Evolutionary conservation across 331 rosid species (phyloP), one percentile per base, ranked within the genome.

Genomic region (Acacia concinna): DNA sequence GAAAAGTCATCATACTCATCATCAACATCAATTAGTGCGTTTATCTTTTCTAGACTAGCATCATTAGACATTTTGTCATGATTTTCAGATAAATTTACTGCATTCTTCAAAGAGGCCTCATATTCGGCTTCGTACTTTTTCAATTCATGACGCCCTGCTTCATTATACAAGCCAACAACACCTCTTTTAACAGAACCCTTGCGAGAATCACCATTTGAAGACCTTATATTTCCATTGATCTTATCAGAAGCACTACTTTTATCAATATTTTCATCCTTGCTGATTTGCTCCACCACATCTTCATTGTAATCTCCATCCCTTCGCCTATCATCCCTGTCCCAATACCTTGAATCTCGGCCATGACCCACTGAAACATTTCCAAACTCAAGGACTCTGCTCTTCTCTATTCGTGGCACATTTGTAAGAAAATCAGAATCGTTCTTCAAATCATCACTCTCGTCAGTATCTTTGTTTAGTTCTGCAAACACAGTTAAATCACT

Each of bases 261-360:
- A 25, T 10, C 73, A 32, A 57, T 68, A 76, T 64, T 77, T 76
- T 78, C 84, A 76, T 86, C 82, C 84, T 5, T 51, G 54, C 72
- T 82, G 57, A 56, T 70, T 73, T 82, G 83, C 74, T 88, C 88
- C 74, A 88, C 78, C 68, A 74, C 89, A 46, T 90, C 90, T 86
- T 89, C 97, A 68, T 89, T 87, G 83, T 95, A 93, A 82, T 91
- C 97, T 34, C 75, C 93, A 78, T 95, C 99, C 85, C 99, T 91
- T 79, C 99, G 91, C 86, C 99, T 83, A 85, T 95, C 97, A 90
- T 95, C 99, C 86, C 68, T 85, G 86, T 95, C 99, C 99, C 99
- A 95, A 93, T 91, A 88, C 83, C 97, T 87, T 0, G 99, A 95
- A 82, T 95, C 99, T 31, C 97, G 88, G 8, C 97, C 99, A 79